Base-by-base conservation (phyloP, 1,284 basidiomycete genomes). In the Laetiporus sulphureus region DNA sequence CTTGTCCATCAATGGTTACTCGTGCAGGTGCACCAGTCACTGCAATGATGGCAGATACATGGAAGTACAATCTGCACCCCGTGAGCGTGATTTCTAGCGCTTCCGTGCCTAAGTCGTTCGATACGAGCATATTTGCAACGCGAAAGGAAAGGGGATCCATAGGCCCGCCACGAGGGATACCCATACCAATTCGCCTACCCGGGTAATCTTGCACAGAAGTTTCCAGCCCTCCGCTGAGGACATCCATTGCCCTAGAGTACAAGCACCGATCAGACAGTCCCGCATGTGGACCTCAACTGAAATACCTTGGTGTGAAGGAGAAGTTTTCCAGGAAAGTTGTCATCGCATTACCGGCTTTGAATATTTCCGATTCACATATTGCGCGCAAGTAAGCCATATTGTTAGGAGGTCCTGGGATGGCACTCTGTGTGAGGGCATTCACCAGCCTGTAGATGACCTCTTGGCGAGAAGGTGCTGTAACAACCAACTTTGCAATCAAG, bases 141-240 rank as follows among this genome's bases (percentile, higher is more conserved):
- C 70, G 62, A 54, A 83, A 77, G 0, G 81, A 75, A 5, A 78
- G 58, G 8, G 65, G 52, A 55, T 88, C 84, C 72, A 81, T 78
- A 0, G 82, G 76, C 0, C 84, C 84, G 44, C 76, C 75, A n/a
- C 65, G 69, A 0, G 84, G 84, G 7, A 86, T 71, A 11, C 84
- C 83, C 32, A 75, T 62, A 0, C 77, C 75, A 1, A 74, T 64
- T 0, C 57, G 60, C 12, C 84, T 68, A 1, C 77, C 77, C 2
- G 81, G 79, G 16, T 77, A 67, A 52, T 84, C 80, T 54, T 87
- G 84, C 0, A 86, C 65, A 0, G 77, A 74, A 1, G 73, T 72
- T 30, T 79, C 76, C 16, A 84, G 62, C 0, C 83, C 81, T 0
- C 73, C 64, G 4, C 69, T 67, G 8, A 81, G 38, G 2, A 86